Percentiles rank a stretch among this genome's conserved stretches.
These are phyloP conservation scores for Corymbia citriodora DNA, from an alignment of 441 rosid genomes.

Conservation along the genomic window DNA sequence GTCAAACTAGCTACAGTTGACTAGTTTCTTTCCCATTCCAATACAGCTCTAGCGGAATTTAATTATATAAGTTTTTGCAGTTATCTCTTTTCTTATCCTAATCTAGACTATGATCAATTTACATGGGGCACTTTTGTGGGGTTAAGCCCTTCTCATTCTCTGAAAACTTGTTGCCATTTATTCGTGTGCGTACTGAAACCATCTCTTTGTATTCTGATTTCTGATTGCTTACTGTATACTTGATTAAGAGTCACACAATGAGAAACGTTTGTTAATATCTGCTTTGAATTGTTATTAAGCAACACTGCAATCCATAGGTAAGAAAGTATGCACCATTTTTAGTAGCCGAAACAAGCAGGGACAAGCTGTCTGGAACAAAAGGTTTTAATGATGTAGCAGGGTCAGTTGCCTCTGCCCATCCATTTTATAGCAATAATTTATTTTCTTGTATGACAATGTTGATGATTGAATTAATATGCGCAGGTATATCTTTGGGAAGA, in stretches of 20 bases:
- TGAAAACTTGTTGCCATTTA: background rate
- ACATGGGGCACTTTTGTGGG: background rate
- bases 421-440: background rate
- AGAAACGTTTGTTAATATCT: background rate
- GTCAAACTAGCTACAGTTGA: background rate
- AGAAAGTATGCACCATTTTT: constrained; percentile 55
- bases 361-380: constrained; percentile 61
- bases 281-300: background rate
- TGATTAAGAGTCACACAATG: background rate
- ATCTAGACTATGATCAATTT: background rate
- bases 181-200: background rate
- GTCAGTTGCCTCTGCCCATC: constrained; percentile 26
- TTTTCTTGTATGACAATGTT: background rate
- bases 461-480: constrained; percentile 1
- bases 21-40: background rate
- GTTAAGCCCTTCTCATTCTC: background rate
- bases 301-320: constrained; percentile 33
- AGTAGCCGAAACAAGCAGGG: constrained; percentile 76
- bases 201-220: background rate
- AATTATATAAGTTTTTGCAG: background rate
- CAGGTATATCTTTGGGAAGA: constrained; percentile 83
- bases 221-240: background rate
- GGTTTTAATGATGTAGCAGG: constrained; percentile 79
- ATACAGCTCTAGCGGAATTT: background rate
- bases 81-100: background rate